Percentiles rank a stretch among this genome's conserved stretches.
Conservation (phyloP, 2,329 filamentous ascomycete species). For the Beauveria caledonica region DNA sequence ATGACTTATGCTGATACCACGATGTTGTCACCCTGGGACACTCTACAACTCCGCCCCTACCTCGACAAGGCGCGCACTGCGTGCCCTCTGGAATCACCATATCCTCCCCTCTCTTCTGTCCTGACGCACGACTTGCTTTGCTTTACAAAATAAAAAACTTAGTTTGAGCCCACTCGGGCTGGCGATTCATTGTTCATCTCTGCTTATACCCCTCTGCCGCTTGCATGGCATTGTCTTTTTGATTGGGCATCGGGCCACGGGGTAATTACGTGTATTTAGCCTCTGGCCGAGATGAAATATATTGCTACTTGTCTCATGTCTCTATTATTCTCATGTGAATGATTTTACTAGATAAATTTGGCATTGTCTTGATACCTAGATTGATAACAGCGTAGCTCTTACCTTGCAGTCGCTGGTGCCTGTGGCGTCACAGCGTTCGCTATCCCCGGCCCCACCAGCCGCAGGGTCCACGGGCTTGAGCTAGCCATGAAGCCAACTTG, state of each 20-base stretch:
- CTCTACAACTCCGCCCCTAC: slow-evolving; percentile 6
- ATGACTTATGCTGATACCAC: slow-evolving; percentile 13
- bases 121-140: slow-evolving; percentile 10
- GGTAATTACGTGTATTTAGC: slow-evolving; percentile 10
- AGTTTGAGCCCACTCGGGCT: not conserved
- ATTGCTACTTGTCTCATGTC: not conserved
- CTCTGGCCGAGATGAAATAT: slow-evolving; percentile 11
- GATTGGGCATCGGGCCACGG: slow-evolving; percentile 8
- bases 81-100: slow-evolving; percentile 6
- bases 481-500: slow-evolving; percentile 10
- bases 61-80: slow-evolving; percentile 1
- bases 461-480: not conserved
- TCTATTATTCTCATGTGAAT: not conserved
- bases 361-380: not conserved
- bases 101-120: slow-evolving; percentile 8
- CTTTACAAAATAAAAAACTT: slow-evolving; percentile 7
- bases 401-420: not conserved
- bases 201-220: slow-evolving; percentile 10
- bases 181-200: slow-evolving; percentile 8
- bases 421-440: not conserved
- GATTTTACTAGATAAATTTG: too few species aligned
- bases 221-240: slow-evolving; percentile 8
- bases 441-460: not conserved
- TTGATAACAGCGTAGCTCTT: not conserved
- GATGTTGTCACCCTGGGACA: slow-evolving; percentile 9